A percentile compares a stretch with the other conserved stretches of the same genome.
Conservation (phyloP, 208 protist species). For the Wallacemonas collosoma region DNA sequence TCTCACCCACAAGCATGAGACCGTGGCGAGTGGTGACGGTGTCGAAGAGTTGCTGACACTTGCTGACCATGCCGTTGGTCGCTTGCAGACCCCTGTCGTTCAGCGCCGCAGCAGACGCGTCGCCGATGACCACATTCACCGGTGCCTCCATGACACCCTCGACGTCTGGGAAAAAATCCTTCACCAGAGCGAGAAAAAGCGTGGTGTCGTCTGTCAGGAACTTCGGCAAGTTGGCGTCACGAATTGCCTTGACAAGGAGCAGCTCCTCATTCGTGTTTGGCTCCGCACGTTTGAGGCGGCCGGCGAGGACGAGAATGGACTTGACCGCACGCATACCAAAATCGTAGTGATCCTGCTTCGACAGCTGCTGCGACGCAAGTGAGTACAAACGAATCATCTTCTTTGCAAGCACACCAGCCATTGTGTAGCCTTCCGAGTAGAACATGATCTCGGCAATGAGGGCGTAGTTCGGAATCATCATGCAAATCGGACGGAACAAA, state of each 20-base stretch:
- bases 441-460: slow-evolving; percentile 98
- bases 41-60: slow-evolving; percentile 94
- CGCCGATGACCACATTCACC: slow-evolving; percentile 57
- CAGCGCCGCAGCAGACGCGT: slow-evolving; percentile 48
- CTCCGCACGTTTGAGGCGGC: slow-evolving; percentile 85
- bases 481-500: slow-evolving; percentile 95
- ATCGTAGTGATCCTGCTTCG: slow-evolving; percentile 96
- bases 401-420: slow-evolving; percentile 86
- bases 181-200: slow-evolving; percentile 90
- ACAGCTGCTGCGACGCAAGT: slow-evolving; percentile 94
- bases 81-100: slow-evolving; percentile 69
- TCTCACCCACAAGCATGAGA: slow-evolving; percentile 95
- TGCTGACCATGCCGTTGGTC: slow-evolving; percentile 77
- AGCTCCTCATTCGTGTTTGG: slow-evolving; percentile 90
- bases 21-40: slow-evolving; percentile 90
- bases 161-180: slow-evolving; percentile 92
- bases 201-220: slow-evolving; percentile 90
- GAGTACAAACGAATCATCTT: slow-evolving; percentile 97
- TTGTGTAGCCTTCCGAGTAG: slow-evolving; percentile 96
- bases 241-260: slow-evolving; percentile 90
- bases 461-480: slow-evolving; percentile 97
- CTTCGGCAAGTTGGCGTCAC: slow-evolving; percentile 94
- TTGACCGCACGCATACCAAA: slow-evolving; percentile 96
- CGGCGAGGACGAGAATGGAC: slow-evolving; percentile 94
- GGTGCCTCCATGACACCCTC: slow-evolving; percentile 46